Base-by-base conservation (phyloP, 257 asterid species). In the Capsicum baccatum region DNA sequence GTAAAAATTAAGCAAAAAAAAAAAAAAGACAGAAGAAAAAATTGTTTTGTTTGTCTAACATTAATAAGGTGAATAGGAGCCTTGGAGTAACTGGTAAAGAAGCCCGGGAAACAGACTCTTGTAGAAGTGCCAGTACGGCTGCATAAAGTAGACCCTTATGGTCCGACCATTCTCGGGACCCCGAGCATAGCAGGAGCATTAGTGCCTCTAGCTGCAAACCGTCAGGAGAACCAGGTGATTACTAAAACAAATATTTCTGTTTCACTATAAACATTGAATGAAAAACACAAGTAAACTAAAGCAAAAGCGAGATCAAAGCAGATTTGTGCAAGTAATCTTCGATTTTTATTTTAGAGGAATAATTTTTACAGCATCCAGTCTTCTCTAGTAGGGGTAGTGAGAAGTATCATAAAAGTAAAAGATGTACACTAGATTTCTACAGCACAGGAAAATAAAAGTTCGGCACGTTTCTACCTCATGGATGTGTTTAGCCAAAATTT, bases 371-470 rank as follows among this genome's bases (percentile, higher is more conserved):
- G 76, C 63, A 47, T 14, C 14, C 42, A 26, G 80, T 50, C 80
- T 74, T 74, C 80, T 74, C 62, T 74, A 48, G 8, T 50, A 74
- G 44, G 12, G 63, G 21, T 52, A 76, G 52, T 21, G 63, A 76
- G 81, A 76, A 76, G 81, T 76, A 76, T 76, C 50, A 76, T 76
- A 52, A 52, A 13, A 76, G 81, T 2, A 76, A 39, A 39, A 26
- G 81, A 76, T 76, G 87, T 85, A 85, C 86, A 85, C 63, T 60
- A 70, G 85, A 81, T 86, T 68, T 82, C 78, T 83, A 67, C 85
- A 13, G 71, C 19, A 42, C 6, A 58, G 79, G 60, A 70, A 60
- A 83, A 84, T 57, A 79, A 52, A 76, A 52, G 26, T 76, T 66
- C 48, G 11, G 60, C 81, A 3, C 10, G 80, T 74, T 50, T 50